These are phyloP conservation scores for Tulasnella sp. DNA, from an alignment of 768 basidiomycete genomes.

Conservation along the genomic window DNA sequence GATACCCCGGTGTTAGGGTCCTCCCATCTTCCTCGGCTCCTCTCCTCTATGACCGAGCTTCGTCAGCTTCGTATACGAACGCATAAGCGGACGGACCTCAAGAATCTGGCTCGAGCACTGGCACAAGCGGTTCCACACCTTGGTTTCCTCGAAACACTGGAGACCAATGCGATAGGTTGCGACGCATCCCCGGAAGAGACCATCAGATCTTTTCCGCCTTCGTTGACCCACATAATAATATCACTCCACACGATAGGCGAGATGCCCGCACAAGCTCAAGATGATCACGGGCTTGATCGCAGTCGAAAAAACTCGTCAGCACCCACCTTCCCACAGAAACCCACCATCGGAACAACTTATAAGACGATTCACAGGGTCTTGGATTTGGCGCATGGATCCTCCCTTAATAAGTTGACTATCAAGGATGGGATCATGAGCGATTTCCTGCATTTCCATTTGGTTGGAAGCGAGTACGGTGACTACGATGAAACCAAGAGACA, in stretches of 20 bases:
- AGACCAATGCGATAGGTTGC: no score
- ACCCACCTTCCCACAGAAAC: background rate
- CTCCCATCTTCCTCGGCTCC: background rate
- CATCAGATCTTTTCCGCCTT: background rate
- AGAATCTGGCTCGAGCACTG: background rate
- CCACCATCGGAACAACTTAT: slow-evolving; percentile 12
- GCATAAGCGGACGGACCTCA: background rate
- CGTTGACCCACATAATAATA: background rate
- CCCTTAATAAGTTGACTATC: slow-evolving; percentile 7
- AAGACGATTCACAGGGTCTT: slow-evolving; percentile 7
- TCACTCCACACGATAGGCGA: background rate
- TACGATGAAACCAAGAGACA: background rate
- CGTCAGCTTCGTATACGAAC: background rate
- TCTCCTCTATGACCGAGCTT: background rate
- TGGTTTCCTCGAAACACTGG: no score
- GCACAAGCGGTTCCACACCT: no score
- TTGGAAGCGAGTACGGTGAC: slow-evolving; percentile 4
- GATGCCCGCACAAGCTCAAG: background rate
- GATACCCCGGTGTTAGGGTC: background rate
- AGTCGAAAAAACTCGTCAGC: background rate
- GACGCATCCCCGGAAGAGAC: no score
- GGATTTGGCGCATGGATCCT: background rate
- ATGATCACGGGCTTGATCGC: background rate
- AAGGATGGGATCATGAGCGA: slow-evolving; percentile 8
- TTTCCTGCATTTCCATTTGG: slow-evolving; percentile 11